phyloP scores from a whole-genome alignment of 352 stramenopile species.

The Phytophthora kernoviae region DNA sequence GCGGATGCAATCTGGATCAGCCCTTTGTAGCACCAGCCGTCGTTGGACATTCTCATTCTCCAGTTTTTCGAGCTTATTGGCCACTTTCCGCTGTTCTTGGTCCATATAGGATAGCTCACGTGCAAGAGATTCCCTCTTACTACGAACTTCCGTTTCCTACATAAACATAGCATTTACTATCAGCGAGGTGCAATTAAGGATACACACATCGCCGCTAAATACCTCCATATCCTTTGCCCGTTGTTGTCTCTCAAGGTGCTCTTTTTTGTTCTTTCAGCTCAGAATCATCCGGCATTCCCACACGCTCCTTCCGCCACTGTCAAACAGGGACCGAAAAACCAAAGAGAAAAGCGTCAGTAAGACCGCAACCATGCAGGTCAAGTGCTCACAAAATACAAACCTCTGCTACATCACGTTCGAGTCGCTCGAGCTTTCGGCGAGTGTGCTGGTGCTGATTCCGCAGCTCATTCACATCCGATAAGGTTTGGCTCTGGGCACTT shows the following conservation, averaged over 20 bases:
- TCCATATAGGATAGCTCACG: slow-evolving; percentile 56
- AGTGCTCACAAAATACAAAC: slow-evolving; percentile 24
- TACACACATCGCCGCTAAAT: neutral
- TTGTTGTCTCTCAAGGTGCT: slow-evolving; percentile 66
- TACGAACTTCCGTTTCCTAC: slow-evolving; percentile 74
- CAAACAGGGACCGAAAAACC: neutral
- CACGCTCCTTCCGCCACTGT: slow-evolving; percentile 67
- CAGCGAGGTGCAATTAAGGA: neutral
- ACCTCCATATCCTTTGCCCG: slow-evolving; percentile 78
- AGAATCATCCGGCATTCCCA: slow-evolving; percentile 52
- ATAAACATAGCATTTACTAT: neutral
- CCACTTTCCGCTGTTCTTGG: slow-evolving; percentile 54
- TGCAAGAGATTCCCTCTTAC: slow-evolving; percentile 58
- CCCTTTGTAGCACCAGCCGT: slow-evolving; percentile 55
- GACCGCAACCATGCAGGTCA: neutral
- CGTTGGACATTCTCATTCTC: slow-evolving; percentile 81
- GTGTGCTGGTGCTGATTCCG: slow-evolving; percentile 74
- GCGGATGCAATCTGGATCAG: slow-evolving; percentile 73
- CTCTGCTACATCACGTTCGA: slow-evolving; percentile 64
- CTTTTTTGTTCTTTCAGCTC: slow-evolving; percentile 65
- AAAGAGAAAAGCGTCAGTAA: no score
- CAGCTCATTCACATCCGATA: slow-evolving; percentile 71
- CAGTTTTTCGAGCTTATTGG: slow-evolving; percentile 63
- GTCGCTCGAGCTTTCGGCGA: slow-evolving; percentile 65
- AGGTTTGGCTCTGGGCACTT: slow-evolving; percentile 65